phyloP scores from a whole-genome alignment of 2,329 filamentous ascomycete species.

The Septoria petroselini region DNA sequence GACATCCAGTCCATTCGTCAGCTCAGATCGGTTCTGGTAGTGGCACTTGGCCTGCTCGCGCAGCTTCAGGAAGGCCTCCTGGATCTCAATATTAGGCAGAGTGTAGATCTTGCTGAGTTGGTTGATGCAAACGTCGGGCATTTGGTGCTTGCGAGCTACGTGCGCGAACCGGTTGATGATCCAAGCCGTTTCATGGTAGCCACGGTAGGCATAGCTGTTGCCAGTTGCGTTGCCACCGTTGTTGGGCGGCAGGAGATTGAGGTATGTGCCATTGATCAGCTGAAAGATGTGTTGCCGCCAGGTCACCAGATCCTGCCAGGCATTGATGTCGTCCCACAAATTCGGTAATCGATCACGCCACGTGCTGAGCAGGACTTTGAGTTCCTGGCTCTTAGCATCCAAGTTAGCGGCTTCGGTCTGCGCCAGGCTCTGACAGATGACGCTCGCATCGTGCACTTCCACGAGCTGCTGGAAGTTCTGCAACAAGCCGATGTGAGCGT shows the following conservation, averaged over 20 bases:
- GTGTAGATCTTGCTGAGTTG: constrained; percentile 98
- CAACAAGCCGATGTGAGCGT: constrained; percentile 88
- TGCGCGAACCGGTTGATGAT: constrained; percentile 99
- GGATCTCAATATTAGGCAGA: constrained; percentile 97
- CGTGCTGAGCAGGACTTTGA: constrained; percentile 87
- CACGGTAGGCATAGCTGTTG: constrained; percentile 92
- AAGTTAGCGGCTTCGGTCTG: constrained; percentile 81
- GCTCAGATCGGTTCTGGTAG: constrained; percentile 90
- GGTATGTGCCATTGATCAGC: constrained; percentile 91
- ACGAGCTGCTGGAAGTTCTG: constrained; percentile 98
- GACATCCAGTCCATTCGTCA: constrained; percentile 89
- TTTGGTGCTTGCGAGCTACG: constrained; percentile 92
- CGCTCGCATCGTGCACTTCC: constrained; percentile 93
- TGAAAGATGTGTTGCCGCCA: constrained; percentile 99
- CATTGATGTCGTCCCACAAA: constrained; percentile 98
- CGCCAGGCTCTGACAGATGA: constrained; percentile 88
- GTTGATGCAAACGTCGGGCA: constrained; percentile 95
- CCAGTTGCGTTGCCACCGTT: constrained; percentile 74
- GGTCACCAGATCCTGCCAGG: constrained; percentile 98
- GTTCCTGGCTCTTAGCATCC: constrained; percentile 89
- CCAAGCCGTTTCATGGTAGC: constrained; percentile 98
- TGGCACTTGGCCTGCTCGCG: constrained; percentile 99
- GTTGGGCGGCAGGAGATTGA: constrained; percentile 75
- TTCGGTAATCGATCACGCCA: constrained; percentile 96
- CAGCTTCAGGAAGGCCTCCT: constrained; percentile 96